Conservation (phyloP, 805 yeast species). For the Wickerhamiella siamensis region DNA sequence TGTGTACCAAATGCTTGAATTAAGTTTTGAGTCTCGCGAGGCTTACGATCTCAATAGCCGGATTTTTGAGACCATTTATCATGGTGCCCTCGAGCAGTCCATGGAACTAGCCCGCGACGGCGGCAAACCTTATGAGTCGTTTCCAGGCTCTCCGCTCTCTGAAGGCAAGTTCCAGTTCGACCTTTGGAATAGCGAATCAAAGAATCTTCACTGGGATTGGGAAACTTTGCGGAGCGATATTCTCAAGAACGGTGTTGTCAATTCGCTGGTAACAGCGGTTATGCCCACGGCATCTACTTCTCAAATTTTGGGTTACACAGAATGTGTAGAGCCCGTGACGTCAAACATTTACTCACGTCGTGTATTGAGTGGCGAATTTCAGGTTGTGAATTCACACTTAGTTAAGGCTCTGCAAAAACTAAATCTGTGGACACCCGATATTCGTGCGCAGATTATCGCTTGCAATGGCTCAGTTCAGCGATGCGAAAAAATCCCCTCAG, state of each 20-base stretch:
- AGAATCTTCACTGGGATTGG: constrained; percentile 66
- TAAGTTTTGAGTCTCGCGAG: constrained; percentile 67
- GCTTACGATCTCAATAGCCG: constrained; percentile 60
- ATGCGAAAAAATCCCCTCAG: constrained; percentile 53
- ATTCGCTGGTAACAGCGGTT: constrained; percentile 77
- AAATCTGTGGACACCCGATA: constrained; percentile 62
- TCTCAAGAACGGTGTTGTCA: constrained; percentile 51
- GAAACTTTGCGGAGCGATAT: constrained; percentile 43
- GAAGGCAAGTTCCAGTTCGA: constrained; percentile 72
- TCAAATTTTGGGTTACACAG: constrained; percentile 80
- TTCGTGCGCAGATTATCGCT: constrained; percentile 58
- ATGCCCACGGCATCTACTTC: constrained; percentile 98
- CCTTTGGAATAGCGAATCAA: constrained; percentile 62
- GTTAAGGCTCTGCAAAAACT: constrained; percentile 61
- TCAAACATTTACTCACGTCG: constrained; percentile 80
- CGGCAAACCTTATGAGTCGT: constrained; percentile 55
- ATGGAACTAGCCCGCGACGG: constrained; percentile 52
- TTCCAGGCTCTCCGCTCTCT: constrained; percentile 74
- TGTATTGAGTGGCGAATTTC: constrained; percentile 83
- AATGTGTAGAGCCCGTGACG: constrained; percentile 88
- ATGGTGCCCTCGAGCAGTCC: constrained; percentile 77
- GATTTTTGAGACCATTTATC: constrained; percentile 89
- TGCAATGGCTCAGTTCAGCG: constrained; percentile 75
- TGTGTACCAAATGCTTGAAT: constrained; percentile 52
- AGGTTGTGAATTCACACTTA: constrained; percentile 71